These are phyloP conservation scores for Monosporascus cannonballus DNA, from an alignment of 2,329 filamentous ascomycete species.

Conservation along the genomic window DNA sequence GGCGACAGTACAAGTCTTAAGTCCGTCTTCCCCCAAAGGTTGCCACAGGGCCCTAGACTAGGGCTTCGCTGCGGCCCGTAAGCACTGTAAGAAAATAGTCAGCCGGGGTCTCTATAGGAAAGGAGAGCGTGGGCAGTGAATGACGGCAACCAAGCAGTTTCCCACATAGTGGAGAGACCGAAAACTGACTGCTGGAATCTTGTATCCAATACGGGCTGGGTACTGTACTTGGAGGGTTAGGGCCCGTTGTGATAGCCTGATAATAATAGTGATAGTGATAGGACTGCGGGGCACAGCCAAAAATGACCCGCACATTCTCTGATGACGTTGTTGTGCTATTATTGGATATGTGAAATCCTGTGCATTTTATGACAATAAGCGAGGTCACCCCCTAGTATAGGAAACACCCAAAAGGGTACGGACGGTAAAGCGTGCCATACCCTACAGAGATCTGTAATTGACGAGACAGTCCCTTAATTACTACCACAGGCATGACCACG, in stretches of 20 bases:
- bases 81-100: too few relatives aligned
- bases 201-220: too few relatives aligned
- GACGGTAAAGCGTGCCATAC: too few relatives aligned
- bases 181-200: too few relatives aligned
- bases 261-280: neutral
- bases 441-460: too few relatives aligned
- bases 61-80: too few relatives aligned
- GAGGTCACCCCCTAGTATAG: neutral
- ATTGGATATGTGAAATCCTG: neutral
- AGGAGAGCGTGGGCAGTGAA: neutral
- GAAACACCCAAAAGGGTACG: too few relatives aligned
- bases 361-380: neutral
- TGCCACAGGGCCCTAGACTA: too few relatives aligned
- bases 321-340: neutral
- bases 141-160: neutral
- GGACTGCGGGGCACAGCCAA: neutral
- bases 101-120: too few relatives aligned
- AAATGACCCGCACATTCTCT: neutral
- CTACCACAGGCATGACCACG: too few relatives aligned
- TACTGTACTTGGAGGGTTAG: neutral
- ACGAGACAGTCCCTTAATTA: too few relatives aligned
- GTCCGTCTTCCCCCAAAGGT: neutral
- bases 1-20: neutral
- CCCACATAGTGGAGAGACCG: too few relatives aligned
- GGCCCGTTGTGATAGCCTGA: neutral